These are phyloP conservation scores for Haplosporangium gracile DNA, from an alignment of 192 early-diverging fungal genomes.

Conservation along the genomic window DNA sequence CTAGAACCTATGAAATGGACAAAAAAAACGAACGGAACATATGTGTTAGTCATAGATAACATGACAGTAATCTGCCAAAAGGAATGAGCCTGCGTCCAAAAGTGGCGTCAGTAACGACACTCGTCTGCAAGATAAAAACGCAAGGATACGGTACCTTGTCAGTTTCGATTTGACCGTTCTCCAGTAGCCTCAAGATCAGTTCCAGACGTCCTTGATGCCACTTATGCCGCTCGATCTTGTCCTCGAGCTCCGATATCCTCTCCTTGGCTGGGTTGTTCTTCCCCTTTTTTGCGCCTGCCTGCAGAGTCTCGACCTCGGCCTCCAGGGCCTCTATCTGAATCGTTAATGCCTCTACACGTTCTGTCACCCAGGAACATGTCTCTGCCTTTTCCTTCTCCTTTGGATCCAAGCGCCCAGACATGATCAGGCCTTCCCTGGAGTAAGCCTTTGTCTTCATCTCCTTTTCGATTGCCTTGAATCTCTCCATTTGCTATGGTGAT, in stretches of 20 bases:
- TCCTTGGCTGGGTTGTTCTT: slow-evolving; percentile 89
- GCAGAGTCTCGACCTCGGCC: slow-evolving; percentile 86
- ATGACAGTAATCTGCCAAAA: too few relatives aligned
- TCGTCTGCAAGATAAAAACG: neutral
- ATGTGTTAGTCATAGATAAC: neutral
- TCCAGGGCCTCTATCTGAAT: slow-evolving; percentile 96
- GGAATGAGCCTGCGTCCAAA: neutral
- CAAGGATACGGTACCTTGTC: slow-evolving; percentile 75
- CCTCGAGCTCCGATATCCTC: slow-evolving; percentile 76
- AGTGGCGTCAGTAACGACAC: neutral
- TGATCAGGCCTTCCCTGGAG: slow-evolving; percentile 93
- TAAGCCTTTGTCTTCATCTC: slow-evolving; percentile 99
- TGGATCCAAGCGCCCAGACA: slow-evolving; percentile 89
- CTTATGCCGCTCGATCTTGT: slow-evolving; percentile 90
- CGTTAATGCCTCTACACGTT: slow-evolving; percentile 83
- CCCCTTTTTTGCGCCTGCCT: slow-evolving; percentile 76
- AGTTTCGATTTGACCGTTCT: slow-evolving; percentile 90
- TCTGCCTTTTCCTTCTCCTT: slow-evolving; percentile 94
- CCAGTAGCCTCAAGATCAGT: slow-evolving; percentile 91
- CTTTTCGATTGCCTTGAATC: slow-evolving; percentile 97
- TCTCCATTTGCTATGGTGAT: slow-evolving; percentile 91
- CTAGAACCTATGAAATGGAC: slow-evolving; percentile 67
- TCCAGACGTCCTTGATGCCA: slow-evolving; percentile 93
- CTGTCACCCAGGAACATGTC: slow-evolving; percentile 86
- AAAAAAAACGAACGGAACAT: neutral